These are phyloP conservation scores for Wickerhamiella dianesei DNA, from an alignment of 805 yeast species.

Conservation along the genomic window DNA sequence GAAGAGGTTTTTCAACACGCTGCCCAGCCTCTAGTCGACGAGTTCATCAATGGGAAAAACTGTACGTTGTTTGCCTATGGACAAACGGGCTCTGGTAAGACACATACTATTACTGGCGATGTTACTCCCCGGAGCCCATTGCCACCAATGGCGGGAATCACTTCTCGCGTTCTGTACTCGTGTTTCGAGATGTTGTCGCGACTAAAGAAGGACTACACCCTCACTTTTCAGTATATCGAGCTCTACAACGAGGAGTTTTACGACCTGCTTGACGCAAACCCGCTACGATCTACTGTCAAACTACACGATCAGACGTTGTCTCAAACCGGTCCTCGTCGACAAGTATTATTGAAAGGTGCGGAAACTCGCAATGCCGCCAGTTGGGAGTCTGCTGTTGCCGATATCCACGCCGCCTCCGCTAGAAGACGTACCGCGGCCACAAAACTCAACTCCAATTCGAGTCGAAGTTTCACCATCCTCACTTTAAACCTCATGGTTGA, in stretches of 20 bases:
- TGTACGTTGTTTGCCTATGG: slow-evolving; percentile 82
- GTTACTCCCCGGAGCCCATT: slow-evolving; percentile 14
- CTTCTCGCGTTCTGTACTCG: slow-evolving; percentile 44
- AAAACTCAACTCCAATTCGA: slow-evolving; percentile 59
- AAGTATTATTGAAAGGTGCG: slow-evolving; percentile 44
- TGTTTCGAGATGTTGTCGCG: slow-evolving; percentile 38
- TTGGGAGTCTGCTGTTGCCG: slow-evolving; percentile 38
- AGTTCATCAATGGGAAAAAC: slow-evolving; percentile 41
- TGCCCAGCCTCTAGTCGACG: slow-evolving; percentile 50
- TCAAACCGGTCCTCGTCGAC: slow-evolving; percentile 38
- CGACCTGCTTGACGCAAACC: slow-evolving; percentile 41
- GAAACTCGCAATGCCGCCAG: slow-evolving; percentile 38
- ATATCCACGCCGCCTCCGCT: slow-evolving; percentile 43
- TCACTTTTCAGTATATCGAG: slow-evolving; percentile 63
- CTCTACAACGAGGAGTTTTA: slow-evolving; percentile 75
- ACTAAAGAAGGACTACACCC: slow-evolving; percentile 30
- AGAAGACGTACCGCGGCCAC: slow-evolving; percentile 67
- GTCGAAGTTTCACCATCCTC: slow-evolving; percentile 70
- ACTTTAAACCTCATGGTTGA: slow-evolving; percentile 42
- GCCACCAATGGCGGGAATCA: slow-evolving; percentile 38
- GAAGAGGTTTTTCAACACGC: slow-evolving; percentile 48
- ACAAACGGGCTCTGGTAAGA: slow-evolving; percentile 85
- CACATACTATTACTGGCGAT: slow-evolving; percentile 61
- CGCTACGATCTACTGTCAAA: not conserved
- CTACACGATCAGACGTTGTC: not conserved